These are phyloP conservation scores for Backusella tuberculispora DNA, from an alignment of 192 early-diverging fungal genomes.

Conservation along the genomic window DNA sequence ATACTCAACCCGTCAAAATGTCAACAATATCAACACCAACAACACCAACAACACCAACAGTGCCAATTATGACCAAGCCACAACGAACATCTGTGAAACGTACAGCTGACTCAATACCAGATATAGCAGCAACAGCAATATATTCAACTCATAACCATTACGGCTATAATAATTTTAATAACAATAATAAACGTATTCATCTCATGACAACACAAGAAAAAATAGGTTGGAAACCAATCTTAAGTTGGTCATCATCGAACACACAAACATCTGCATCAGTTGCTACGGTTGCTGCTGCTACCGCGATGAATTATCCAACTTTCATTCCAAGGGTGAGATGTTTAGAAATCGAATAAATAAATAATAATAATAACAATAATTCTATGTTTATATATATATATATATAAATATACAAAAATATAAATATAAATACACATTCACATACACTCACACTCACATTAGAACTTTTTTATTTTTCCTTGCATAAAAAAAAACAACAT, in stretches of 20 bases:
- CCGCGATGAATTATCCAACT: constrained; percentile 16
- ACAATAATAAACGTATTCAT: not conserved
- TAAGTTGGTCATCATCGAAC: constrained; percentile 35
- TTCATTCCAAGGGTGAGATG: constrained; percentile 22
- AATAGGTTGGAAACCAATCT: constrained; percentile 23
- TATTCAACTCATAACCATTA: not conserved
- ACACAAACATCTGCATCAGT: not conserved
- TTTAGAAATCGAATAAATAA: constrained; percentile 19
- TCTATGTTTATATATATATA: not conserved
- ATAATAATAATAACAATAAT: not conserved
- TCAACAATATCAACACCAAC: not conserved
- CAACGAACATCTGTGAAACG: not conserved
- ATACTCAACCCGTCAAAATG: not conserved
- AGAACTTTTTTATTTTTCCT: not conserved
- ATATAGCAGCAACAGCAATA: not conserved
- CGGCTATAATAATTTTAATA: not conserved
- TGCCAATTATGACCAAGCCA: not conserved
- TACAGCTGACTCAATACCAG: not conserved
- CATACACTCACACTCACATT: not conserved
- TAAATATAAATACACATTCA: too few relatives aligned
- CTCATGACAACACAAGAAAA: constrained; percentile 3
- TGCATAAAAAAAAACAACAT: constrained; percentile 5
- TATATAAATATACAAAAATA: not conserved
- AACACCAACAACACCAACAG: not conserved
- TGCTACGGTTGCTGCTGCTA: constrained; percentile 4